Conservation (phyloP, 768 basidiomycete species). For the Amanita phalloides region DNA sequence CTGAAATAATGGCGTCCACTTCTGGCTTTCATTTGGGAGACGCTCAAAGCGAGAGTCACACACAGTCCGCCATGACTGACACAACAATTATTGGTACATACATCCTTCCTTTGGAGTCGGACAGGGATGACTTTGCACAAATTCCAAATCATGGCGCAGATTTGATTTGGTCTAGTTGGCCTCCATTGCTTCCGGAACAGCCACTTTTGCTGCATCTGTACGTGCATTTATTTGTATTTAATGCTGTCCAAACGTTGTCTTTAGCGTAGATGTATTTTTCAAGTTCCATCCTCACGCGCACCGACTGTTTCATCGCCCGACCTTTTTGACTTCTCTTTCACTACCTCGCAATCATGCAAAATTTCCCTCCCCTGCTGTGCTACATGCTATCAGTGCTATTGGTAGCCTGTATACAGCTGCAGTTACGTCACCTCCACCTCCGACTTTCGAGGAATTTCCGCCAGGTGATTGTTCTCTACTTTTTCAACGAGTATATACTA, state of each 20-base stretch:
- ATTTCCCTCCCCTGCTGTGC: slow-evolving; percentile 59
- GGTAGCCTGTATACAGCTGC: slow-evolving; percentile 69
- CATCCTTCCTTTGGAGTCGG: not conserved
- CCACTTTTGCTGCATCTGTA: slow-evolving; percentile 58
- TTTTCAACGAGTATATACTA: not conserved
- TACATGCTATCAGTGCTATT: slow-evolving; percentile 83
- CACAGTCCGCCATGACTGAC: not conserved
- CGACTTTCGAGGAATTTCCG: slow-evolving; percentile 35
- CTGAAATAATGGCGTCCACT: not conserved
- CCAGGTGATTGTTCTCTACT: slow-evolving; percentile 22
- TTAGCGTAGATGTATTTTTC: slow-evolving; percentile 72
- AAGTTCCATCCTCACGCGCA: slow-evolving; percentile 63
- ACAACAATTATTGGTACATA: not conserved
- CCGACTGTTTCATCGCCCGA: slow-evolving; percentile 56
- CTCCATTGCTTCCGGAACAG: slow-evolving; percentile 48
- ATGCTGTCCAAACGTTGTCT: not conserved
- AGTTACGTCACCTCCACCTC: slow-evolving; percentile 43
- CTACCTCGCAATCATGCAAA: slow-evolving; percentile 59
- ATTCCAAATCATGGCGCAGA: slow-evolving; percentile 19
- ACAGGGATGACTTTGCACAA: not conserved
- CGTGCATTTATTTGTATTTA: slow-evolving; percentile 14
- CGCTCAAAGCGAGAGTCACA: not conserved
- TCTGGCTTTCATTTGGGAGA: not conserved
- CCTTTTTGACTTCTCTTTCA: slow-evolving; percentile 53
- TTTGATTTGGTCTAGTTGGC: slow-evolving; percentile 49